phyloP scores from a whole-genome alignment of 2,329 filamentous ascomycete genomes.

The Lecanosticta acicola region DNA sequence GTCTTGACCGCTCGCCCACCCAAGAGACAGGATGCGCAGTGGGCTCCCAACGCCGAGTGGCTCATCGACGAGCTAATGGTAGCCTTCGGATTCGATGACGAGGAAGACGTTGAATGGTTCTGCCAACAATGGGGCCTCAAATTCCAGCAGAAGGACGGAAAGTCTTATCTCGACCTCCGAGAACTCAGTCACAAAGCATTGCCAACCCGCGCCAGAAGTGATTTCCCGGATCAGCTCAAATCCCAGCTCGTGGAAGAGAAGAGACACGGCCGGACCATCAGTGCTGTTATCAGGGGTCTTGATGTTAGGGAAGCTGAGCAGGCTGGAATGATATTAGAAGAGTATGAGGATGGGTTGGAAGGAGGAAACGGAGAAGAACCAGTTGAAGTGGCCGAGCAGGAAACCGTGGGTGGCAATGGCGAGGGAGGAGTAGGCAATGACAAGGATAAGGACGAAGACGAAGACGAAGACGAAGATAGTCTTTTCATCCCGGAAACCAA shows the following conservation, averaged over 20 bases:
- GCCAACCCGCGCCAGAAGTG: slow-evolving; percentile 21
- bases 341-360: slow-evolving; percentile 34
- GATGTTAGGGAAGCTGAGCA: slow-evolving; percentile 47
- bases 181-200: slow-evolving; percentile 38
- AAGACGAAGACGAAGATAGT: slow-evolving; percentile 32
- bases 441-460: slow-evolving; percentile 26
- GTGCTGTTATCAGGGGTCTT: slow-evolving; percentile 53
- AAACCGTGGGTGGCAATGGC: slow-evolving; percentile 11
- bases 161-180: slow-evolving; percentile 48
- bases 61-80: slow-evolving; percentile 48
- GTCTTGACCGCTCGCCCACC: slow-evolving; percentile 14
- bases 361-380: slow-evolving; percentile 25
- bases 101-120: slow-evolving; percentile 50
- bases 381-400: too few species aligned
- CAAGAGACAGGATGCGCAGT: slow-evolving; percentile 1
- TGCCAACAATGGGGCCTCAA: slow-evolving; percentile 50
- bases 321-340: slow-evolving; percentile 43
- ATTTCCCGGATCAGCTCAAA: slow-evolving; percentile 39
- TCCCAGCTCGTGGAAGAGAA: slow-evolving; percentile 52
- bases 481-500: slow-evolving; percentile 38
- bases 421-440: slow-evolving; percentile 2
- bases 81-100: slow-evolving; percentile 52
- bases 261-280: slow-evolving; percentile 50
- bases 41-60: slow-evolving; percentile 49
- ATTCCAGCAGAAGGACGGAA: slow-evolving; percentile 40